Base-by-base conservation (phyloP, 2,329 filamentous ascomycete species). In the Ceratocystis papillata region DNA sequence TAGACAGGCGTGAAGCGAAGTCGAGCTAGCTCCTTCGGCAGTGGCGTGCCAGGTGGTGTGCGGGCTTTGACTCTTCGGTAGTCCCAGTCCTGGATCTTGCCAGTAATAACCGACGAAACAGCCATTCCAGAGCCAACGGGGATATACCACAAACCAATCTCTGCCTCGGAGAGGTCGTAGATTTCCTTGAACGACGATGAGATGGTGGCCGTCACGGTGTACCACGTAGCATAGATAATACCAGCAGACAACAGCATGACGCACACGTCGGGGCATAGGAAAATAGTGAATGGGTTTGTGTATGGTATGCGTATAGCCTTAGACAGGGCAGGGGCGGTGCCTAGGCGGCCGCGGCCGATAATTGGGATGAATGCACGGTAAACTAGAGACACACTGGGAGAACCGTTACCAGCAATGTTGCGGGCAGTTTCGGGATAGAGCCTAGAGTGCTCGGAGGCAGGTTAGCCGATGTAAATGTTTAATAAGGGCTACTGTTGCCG, bases 141-240 rank as follows among this genome's bases (percentile, higher is more conserved):
- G 3, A 75, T 68, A 48, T 74, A 75, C 50, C 73, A 74, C 1
- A 76, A 41, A 1, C 74, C 74, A 2, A 75, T 70, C 0, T 71
- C 67, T 1, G 73, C 73, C 65, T 74, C 72, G 1, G 72, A 72
- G 0, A 75, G 68, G 55, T 67, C 72, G n/a, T 72, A 75, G 12
- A 69, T 68, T 8, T 68, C 70, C 1, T 69, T 67, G 62, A 75
- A 73, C 0, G 74, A 71, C 1, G 73, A 74, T 0, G 74, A 74
- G 41, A 75, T 72, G 8, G 74, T 75, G 0, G 73, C 72, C 1
- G 72, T 74, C n/a, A 75, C 70, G 3, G 72, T 75, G 65, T 74
- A 74, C 68, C 73, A 74, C 22, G 75, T 71, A 7, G 72, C 72
- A 66, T 75, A 75, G 10, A 75, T 71, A 0, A 76, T 68, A 20